Conservation (phyloP, 306 rosid species). For the Castanea mollissima region DNA sequence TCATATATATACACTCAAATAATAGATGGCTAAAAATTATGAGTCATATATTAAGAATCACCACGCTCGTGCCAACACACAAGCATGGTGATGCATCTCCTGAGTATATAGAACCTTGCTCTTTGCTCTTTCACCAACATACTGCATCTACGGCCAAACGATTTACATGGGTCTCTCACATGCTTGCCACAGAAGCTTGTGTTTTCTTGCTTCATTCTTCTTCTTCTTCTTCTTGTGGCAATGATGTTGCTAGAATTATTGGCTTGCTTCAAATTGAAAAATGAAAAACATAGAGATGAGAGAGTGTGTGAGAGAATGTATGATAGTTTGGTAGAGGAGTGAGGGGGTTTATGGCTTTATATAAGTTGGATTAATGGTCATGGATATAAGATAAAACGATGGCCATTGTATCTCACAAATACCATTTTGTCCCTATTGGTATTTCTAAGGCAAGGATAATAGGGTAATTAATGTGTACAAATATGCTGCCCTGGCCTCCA, state of each 20-base stretch:
- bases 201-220: constrained; percentile 24
- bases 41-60: constrained; percentile 22
- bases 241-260: neutral
- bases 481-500: constrained; percentile 18
- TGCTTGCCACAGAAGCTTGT: constrained; percentile 28
- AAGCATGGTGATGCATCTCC: constrained; percentile 75
- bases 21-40: neutral
- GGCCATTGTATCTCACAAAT: neutral
- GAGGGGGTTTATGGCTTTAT: neutral
- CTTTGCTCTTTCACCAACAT: constrained; percentile 65
- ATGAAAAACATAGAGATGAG: neutral
- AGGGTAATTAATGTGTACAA: neutral
- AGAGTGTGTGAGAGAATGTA: neutral
- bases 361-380: neutral
- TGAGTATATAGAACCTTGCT: constrained; percentile 73
- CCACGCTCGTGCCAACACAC: constrained; percentile 62
- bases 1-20: neutral
- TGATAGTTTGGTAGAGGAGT: neutral
- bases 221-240: neutral
- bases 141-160: constrained; percentile 59
- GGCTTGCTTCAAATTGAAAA: neutral
- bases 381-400: neutral
- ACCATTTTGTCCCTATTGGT: neutral
- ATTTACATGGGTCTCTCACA: constrained; percentile 37
- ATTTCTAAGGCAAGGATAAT: neutral